phyloP scores from a whole-genome alignment of 345 rosid species.

The Nephelium lappaceum region DNA sequence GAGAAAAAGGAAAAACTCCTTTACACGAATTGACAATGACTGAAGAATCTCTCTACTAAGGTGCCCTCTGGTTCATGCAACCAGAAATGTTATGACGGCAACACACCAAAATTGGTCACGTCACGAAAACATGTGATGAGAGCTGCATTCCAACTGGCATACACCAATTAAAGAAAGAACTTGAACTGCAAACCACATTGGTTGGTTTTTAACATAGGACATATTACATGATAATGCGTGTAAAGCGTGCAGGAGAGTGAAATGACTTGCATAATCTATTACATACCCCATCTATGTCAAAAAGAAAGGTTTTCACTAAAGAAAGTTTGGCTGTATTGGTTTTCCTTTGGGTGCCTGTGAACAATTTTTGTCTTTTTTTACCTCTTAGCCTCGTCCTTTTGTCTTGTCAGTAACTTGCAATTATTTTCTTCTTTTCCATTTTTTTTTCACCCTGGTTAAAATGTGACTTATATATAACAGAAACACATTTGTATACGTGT shows the following conservation, averaged over 20 bases:
- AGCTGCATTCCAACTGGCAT: not conserved
- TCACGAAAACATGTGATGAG: not conserved
- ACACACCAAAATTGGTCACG: not conserved
- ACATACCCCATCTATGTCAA: not conserved
- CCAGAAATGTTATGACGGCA: no score
- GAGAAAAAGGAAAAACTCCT: not conserved
- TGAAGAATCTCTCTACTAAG: not conserved
- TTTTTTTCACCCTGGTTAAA: not conserved
- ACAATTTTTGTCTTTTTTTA: slow-evolving; percentile 22
- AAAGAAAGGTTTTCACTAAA: not conserved
- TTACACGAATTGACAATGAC: not conserved
- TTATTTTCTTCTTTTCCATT: not conserved
- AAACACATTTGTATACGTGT: not conserved
- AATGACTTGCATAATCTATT: not conserved
- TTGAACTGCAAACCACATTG: not conserved
- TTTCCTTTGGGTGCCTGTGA: slow-evolving; percentile 19
- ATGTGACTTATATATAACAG: not conserved
- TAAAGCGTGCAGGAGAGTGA: not conserved
- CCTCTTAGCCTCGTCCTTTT: slow-evolving; percentile 5
- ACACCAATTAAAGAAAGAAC: slow-evolving; percentile 1
- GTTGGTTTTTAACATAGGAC: not conserved
- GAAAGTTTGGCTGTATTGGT: slow-evolving; percentile 10
- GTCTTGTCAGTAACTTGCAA: not conserved
- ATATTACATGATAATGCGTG: not conserved
- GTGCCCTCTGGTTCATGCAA: no score